Base-by-base conservation (phyloP, 2,329 filamentous ascomycete species). In the Pseudogymnoascus sp. region DNA sequence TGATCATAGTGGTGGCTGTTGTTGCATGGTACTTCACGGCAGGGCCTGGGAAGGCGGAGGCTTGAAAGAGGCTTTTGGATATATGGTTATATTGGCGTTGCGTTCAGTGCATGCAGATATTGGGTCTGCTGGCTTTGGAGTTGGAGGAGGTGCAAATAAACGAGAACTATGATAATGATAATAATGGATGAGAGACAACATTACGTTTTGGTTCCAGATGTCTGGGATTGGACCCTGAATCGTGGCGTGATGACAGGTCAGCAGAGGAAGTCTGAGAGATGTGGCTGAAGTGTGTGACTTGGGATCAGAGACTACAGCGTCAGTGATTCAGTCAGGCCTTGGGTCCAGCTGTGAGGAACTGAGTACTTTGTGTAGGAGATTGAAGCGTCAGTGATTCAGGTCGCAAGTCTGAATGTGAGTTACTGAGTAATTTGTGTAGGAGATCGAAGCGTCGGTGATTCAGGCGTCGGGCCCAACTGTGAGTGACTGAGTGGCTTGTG, bases 11-110 rank as follows among this genome's bases (percentile, higher is more conserved):
- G 4, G 67, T 63, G 9, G 67, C 65, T 7, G 58, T 71, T 15
- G 63, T 66, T 9, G 69, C 63, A n/a, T 67, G 66, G 63, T 69
- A 69, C 39, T 69, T 71, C 47, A 67, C 64, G 9, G 35, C 33
- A 1, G 57, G 57, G 7, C 57, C 57, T 15, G 57, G 57, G n/a
- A 58, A 58, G 18, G 47, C 28, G 14, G 4, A 33, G 4, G 47
- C 47, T 3, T 53, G 11, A 53, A 53, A 14, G 47, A 14, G 28
- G 18, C 41, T 20, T 18, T 30, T 14, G 47, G 11, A 20, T 33
- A 33, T 33, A 20, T 53, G 28, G n/a, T 5, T 9, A 12, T 20
- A 53, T 18, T 18, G 47, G 47, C n/a, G 47, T 53, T 33, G n/a
- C 18, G 15, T 18, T 33, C 28, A 33, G 28, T 7, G 2, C 3